These are phyloP conservation scores for Tephrocybe sp. DNA, from an alignment of 768 basidiomycete genomes.

Conservation along the genomic window DNA sequence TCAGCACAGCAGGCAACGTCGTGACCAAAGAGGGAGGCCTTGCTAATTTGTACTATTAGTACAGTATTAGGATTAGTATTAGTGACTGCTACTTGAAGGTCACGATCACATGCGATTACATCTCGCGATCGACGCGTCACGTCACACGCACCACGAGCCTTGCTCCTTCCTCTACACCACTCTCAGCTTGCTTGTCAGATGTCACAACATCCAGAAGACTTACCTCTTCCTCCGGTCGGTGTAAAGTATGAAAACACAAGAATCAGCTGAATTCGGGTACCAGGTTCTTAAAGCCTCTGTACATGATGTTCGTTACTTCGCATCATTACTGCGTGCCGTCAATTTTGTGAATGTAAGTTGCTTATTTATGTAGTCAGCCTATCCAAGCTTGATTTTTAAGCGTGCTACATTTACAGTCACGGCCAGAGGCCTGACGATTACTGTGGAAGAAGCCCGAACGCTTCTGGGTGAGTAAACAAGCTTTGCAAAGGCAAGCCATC, in stretches of 20 bases:
- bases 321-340: conserved; percentile 76
- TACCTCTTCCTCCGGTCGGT: conserved; percentile 6
- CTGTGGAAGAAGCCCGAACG: conserved; percentile 83
- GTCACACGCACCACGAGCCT: too few relatives aligned
- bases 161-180: too few relatives aligned
- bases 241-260: background rate
- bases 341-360: conserved; percentile 72
- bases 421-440: conserved; percentile 66
- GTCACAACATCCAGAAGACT: too few relatives aligned
- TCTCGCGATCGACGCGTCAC: too few relatives aligned
- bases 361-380: background rate
- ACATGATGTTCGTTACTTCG: conserved; percentile 80
- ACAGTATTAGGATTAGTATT: too few relatives aligned
- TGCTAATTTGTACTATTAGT: too few relatives aligned
- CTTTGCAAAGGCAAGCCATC: background rate
- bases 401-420: conserved; percentile 75
- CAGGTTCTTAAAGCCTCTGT: conserved; percentile 67
- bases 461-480: conserved; percentile 54
- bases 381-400: conserved; percentile 32
- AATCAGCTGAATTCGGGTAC: background rate
- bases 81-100: too few relatives aligned
- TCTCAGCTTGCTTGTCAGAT: too few relatives aligned
- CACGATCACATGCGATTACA: too few relatives aligned
- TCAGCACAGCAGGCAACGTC: too few relatives aligned
- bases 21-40: too few relatives aligned